Conservation (phyloP, 148 eudicot genomes). For the Chenopodium berlandieri region DNA sequence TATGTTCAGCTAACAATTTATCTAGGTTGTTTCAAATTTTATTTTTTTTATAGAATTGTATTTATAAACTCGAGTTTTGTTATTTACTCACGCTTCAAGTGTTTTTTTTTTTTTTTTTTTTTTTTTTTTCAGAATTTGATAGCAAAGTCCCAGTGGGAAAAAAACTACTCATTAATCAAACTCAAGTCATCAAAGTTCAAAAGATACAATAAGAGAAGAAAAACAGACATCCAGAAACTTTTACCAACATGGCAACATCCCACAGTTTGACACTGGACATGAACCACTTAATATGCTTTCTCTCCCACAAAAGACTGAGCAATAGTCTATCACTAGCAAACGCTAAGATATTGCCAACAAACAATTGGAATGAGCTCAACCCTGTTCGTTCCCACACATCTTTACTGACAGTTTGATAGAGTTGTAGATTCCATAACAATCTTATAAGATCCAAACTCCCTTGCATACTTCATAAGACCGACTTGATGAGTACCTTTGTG, state of each 20-base stretch:
- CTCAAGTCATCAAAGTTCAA: background rate
- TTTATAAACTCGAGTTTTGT: background rate
- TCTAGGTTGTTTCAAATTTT: background rate
- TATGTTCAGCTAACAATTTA: background rate
- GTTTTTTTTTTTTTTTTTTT: too few relatives aligned
- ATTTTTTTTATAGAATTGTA: background rate
- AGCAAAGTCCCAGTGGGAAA: background rate
- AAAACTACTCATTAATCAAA: background rate
- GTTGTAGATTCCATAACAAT: background rate
- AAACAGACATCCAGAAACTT: background rate
- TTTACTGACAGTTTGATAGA: background rate
- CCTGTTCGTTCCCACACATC: background rate
- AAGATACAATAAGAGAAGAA: background rate
- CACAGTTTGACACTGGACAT: background rate
- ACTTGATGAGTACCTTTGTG: background rate
- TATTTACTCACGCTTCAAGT: background rate
- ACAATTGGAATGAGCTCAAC: background rate
- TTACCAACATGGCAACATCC: background rate
- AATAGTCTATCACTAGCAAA: background rate
- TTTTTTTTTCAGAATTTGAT: background rate
- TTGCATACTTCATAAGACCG: background rate
- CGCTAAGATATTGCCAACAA: background rate
- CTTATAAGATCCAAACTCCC: background rate
- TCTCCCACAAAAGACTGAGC: background rate
- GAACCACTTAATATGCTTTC: background rate